Base-by-base conservation (phyloP, 139 green algal species). In the Dunaliella primolecta region DNA sequence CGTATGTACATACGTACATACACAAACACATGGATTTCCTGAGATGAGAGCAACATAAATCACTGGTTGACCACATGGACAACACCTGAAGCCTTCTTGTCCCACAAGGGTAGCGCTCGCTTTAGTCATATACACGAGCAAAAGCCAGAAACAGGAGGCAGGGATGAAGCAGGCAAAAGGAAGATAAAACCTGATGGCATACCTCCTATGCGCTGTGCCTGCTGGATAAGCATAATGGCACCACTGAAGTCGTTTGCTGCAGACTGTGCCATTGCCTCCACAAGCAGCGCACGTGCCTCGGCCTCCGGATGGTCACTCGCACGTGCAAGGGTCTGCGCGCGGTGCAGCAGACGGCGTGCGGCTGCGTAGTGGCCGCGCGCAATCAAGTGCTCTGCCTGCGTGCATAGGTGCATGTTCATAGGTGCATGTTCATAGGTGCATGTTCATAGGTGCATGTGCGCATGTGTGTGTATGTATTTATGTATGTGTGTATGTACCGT, bases 341-440 rank as follows among this genome's bases (percentile, higher is more conserved):
- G 81, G 3, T 79, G 30, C 46, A 90, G 81, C 81, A 90, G 75
- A 24, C 35, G 25, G 23, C 78, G 78, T 1, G 87, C 87, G 34
- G 82, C 82, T 3, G 84, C 87, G 57, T 88, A 90, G 82, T 90
- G 84, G 34, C 87, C 87, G 3, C 87, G 81, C 21, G 36, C 76
- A 20, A 85, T 55, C 31, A 90, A 81, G 72, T 85, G 78, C 33
- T 84, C 82, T 20, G 83, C 81, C 74, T 83, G 81, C 15, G 36
- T 34, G 21, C 3, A 3, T 7, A 15, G 27, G 29, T 2, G 70
- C 34, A 2, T 64, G 34, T n/a, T n/a, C n/a, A n/a, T n/a, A n/a
- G 27, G 29, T 2, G 70, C 34, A 2, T 64, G 34, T n/a, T n/a
- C n/a, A n/a, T n/a, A n/a, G 27, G 29, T 2, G 70, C 34, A 2